Evolutionary conservation across 805 yeast species (phyloP), one percentile per base, ranked within the genome.

Genomic region (Metschnikowia corniflorae): DNA sequence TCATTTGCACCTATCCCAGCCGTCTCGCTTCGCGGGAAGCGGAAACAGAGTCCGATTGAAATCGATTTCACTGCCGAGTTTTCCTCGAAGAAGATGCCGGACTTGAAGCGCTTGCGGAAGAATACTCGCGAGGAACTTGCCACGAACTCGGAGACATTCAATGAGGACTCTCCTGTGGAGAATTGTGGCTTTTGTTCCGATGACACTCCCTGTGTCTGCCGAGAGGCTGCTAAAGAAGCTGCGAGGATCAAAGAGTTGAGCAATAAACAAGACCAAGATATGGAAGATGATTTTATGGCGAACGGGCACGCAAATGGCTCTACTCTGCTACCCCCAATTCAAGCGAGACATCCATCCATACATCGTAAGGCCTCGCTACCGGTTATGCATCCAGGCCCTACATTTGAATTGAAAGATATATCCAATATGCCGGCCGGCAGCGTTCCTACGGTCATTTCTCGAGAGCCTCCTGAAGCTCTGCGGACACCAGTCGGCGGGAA

Each of bases 161-260:
- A 70, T 42, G 76, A 71, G 33, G 60, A 61, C 25, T 73, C 76
- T 1, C 74, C 78, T 6, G 68, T 71, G 42, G 94, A 85, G 47
- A 78, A 83, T 40, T 91, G 97, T 61, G 97, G 97, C 0, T 89
- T 91, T 60, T 91, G 97, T 55, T 78, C 95, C 0, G 95, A 86
- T 48, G 93, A 80, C 48, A 80, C 95, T 0, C 89, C 95, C 2
- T 91, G 97, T 61, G 84, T 91, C 2, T 91, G 97, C 57, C 77
- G 91, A 18, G 96, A 87, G 49, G 84, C 77, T 13, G 80, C 78
- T 2, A 67, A 69, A 47, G 78, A 72, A 51, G 74, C 72, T 2
- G 74, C 70, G 3, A 47, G 57, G 19, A 51, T 70, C 39, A 60
- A 56, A 38, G 49, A 53, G 14, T 49, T 65, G 16, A 45, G 53